A percentile compares a stretch with the other conserved stretches of the same genome.
Evolutionary conservation across 768 basidiomycete genomes (phyloP).

Genomic region (Leccinellum rugosiceps): DNA sequence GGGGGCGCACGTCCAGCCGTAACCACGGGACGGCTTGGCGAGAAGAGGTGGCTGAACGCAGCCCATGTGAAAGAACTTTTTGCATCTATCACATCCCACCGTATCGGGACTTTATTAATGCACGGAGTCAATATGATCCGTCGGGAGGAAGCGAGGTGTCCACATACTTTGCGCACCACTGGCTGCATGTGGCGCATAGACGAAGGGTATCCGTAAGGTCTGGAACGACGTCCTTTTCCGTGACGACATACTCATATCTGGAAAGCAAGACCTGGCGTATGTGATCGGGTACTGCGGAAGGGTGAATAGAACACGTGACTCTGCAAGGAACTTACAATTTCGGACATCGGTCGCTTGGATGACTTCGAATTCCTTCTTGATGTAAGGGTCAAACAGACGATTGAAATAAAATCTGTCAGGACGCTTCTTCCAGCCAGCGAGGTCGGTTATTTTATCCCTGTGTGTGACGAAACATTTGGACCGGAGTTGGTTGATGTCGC

Average conservation of each 20-base stretch:
- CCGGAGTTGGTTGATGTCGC: constrained; percentile 91
- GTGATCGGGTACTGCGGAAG: constrained; percentile 67
- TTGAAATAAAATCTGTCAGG: constrained; percentile 97
- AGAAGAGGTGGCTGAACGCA: constrained; percentile 90
- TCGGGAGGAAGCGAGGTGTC: constrained; percentile 9
- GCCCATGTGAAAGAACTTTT: constrained; percentile 90
- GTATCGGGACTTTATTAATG: constrained; percentile 62
- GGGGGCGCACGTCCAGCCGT: constrained; percentile 96
- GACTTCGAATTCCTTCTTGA: constrained; percentile 97
- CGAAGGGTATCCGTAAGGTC: constrained; percentile 87
- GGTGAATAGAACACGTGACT: constrained; percentile 18
- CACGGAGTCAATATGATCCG: constrained; percentile 23
- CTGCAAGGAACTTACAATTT: constrained; percentile 63
- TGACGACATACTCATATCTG: constrained; percentile 93
- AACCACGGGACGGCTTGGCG: constrained; percentile 92
- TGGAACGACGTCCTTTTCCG: constrained; percentile 89
- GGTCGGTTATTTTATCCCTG: constrained; percentile 91
- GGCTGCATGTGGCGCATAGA: constrained; percentile 78
- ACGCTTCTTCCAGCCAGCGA: constrained; percentile 90
- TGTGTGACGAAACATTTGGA: constrained; percentile 93
- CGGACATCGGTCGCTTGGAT: constrained; percentile 81
- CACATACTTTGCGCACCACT: constrained; percentile 87
- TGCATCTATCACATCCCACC: constrained; percentile 89
- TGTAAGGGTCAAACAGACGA: constrained; percentile 94
- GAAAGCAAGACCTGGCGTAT: constrained; percentile 73